Evolutionary conservation across 306 rosid species (phyloP).

Genomic region (Cicer chorassanicum): DNA sequence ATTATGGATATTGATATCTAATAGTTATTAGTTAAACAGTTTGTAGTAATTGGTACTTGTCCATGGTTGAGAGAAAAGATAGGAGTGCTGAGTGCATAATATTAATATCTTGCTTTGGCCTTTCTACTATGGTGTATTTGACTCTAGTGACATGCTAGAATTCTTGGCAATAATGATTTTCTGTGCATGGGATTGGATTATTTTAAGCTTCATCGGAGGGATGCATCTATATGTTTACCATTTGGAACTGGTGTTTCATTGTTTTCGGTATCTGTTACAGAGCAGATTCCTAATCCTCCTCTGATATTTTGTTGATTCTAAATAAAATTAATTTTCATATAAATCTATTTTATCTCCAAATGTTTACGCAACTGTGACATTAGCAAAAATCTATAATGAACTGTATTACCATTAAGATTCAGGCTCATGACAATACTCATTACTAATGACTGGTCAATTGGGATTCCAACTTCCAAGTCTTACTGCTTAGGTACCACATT

Average conservation of each 20-base stretch:
- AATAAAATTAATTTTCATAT: too few relatives aligned
- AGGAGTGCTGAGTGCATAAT: background rate
- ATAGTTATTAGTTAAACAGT: constrained; percentile 22
- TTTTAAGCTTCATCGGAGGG: background rate
- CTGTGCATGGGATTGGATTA: background rate
- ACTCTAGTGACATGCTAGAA: constrained; percentile 32
- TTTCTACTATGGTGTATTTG: constrained; percentile 21
- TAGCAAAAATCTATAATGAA: constrained; percentile 12
- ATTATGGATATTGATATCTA: constrained; percentile 33
- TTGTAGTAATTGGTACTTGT: constrained; percentile 38
- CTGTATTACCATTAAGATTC: background rate
- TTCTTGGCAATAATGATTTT: constrained; percentile 13
- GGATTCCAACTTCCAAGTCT: too few relatives aligned
- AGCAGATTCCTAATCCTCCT: background rate
- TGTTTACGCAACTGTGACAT: background rate
- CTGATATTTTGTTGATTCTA: too few relatives aligned
- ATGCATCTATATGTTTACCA: background rate
- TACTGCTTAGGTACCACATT: background rate
- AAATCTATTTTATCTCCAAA: background rate
- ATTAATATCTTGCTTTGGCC: constrained; percentile 16
- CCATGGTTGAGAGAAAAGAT: constrained; percentile 37
- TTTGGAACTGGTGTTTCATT: constrained; percentile 19
- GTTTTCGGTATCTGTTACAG: constrained; percentile 3
- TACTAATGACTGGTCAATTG: background rate
- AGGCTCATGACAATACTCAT: background rate